phyloP scores from a whole-genome alignment of 2,329 filamentous ascomycete genomes.

The Claviceps sp. region DNA sequence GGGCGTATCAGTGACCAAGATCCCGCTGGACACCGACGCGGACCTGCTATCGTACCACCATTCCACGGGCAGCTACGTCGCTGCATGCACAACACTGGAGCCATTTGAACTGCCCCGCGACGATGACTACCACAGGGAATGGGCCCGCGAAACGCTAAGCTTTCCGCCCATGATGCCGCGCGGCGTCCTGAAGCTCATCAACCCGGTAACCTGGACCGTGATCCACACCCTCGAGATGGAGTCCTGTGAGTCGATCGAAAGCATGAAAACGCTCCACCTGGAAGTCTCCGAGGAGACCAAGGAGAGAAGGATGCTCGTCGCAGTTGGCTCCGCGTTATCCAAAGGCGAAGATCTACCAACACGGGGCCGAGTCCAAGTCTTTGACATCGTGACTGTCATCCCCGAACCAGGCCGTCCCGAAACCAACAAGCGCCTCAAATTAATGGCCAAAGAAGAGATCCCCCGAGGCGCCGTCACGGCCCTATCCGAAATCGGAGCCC shows the following conservation, averaged over 20 bases:
- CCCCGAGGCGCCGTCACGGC: conserved; percentile 84
- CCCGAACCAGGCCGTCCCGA: conserved; percentile 77
- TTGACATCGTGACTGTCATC: conserved; percentile 83
- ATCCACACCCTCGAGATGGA: conserved; percentile 68
- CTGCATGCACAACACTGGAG: conserved; percentile 54
- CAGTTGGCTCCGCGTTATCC: conserved; percentile 73
- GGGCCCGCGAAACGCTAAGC: conserved; percentile 54
- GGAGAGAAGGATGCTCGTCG: conserved; percentile 68
- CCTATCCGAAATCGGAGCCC: conserved; percentile 69
- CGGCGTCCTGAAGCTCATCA: conserved; percentile 66
- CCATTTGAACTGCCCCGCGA: conserved; percentile 78
- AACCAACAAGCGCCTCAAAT: conserved; percentile 72
- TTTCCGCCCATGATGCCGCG: conserved; percentile 57
- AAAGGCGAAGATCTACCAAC: conserved; percentile 84
- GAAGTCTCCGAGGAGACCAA: conserved; percentile 87
- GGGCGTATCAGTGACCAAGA: conserved; percentile 60
- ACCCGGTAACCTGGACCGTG: conserved; percentile 60
- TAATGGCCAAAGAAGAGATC: conserved; percentile 80
- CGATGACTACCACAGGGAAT: conserved; percentile 70
- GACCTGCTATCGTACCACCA: conserved; percentile 65
- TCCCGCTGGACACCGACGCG: conserved; percentile 57
- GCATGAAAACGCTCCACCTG: conserved; percentile 69
- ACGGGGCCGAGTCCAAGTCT: conserved; percentile 75
- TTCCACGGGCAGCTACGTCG: conserved; percentile 59
- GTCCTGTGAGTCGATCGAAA: conserved; percentile 62